Conservation (phyloP, 176 grass and related monocot species). For the Hordeum vulgare region DNA sequence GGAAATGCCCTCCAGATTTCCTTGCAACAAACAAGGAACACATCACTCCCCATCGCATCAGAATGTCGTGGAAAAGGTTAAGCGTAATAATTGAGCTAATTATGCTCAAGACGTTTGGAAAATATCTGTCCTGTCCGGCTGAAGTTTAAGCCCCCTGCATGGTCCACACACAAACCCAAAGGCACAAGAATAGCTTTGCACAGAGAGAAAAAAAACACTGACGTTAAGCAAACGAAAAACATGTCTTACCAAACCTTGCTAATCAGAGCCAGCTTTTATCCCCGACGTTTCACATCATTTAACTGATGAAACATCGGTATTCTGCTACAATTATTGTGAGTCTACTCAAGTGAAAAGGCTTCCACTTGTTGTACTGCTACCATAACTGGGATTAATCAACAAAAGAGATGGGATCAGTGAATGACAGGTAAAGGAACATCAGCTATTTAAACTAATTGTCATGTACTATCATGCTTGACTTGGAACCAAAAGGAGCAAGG, state of each 20-base stretch:
- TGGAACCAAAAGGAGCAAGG: slow-evolving; percentile 17
- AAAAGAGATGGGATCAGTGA: slow-evolving; percentile 13
- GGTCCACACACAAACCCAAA: background rate
- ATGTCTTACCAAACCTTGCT: slow-evolving; percentile 31
- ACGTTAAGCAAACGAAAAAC: slow-evolving; percentile 23
- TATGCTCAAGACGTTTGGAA: background rate
- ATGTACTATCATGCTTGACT: slow-evolving; percentile 24
- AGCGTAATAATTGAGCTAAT: background rate
- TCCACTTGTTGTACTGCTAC: slow-evolving; percentile 35
- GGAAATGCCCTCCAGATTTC: background rate
- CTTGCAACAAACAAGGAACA: background rate
- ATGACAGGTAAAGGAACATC: background rate
- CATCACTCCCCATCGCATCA: background rate
- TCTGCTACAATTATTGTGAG: slow-evolving; percentile 32
- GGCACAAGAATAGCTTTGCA: background rate
- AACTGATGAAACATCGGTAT: slow-evolving; percentile 22
- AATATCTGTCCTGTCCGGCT: background rate
- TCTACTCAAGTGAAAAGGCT: slow-evolving; percentile 27
- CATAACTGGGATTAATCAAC: slow-evolving; percentile 47
- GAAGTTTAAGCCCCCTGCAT: background rate
- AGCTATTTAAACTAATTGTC: slow-evolving; percentile 16
- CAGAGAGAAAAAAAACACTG: background rate
- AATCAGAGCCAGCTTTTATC: slow-evolving; percentile 20
- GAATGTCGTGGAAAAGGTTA: background rate
- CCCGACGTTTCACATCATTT: slow-evolving; percentile 31